Evolutionary conservation across 2,329 filamentous ascomycete genomes (phyloP), one percentile per base, ranked within the genome.

Genomic region (Chrysoporthe cubensis): DNA sequence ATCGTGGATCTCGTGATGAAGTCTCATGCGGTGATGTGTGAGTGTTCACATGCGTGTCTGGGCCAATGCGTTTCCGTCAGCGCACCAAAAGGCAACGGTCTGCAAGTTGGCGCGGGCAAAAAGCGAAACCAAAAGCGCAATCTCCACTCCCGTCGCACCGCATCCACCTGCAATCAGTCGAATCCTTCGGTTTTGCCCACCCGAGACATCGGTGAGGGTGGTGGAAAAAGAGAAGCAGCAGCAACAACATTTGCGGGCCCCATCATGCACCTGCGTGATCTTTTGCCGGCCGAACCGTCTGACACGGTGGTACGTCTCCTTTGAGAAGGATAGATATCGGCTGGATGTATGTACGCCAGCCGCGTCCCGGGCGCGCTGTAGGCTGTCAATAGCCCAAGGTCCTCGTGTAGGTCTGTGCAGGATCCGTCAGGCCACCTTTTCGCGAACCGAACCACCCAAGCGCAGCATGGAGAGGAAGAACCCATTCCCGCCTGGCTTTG

Each of bases 101-200:
- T 13, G 50, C 32, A 54, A 34, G 21, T 54, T 34, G 21, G 50
- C 26, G n/a, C 50, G 32, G 5, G 50, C 32, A 54, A 21, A 32
- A 26, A 26, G 21, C 50, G 32, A 54, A 26, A 54, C 50, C 32
- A 54, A 26, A 54, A 26, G 50, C 11, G 11, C 16, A 32, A 54
- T 34, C 50, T 14, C 50, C 50, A 54, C 50, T 16, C 50, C 14
- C 11, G 4, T 54, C 26, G 26, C 50, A 26, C 50, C 26, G 50
- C 50, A 16, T 54, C 32, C 50, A 54, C 32, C 50, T 54, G 50
- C 50, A 21, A 21, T 54, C 50, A 21, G 50, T 32, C 26, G 14
- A 61, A 61, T 48, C 59, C 59, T 61, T 32, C 42, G 21, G 59
- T 43, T 61, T 61, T 46, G 42, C 43, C 59, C 43, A 61, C 21